A percentile compares a stretch with the other conserved stretches of the same genome.
These are phyloP conservation scores for Nitzschia putrida DNA, from an alignment of 108 stramenopile species.

Conservation along the genomic window DNA sequence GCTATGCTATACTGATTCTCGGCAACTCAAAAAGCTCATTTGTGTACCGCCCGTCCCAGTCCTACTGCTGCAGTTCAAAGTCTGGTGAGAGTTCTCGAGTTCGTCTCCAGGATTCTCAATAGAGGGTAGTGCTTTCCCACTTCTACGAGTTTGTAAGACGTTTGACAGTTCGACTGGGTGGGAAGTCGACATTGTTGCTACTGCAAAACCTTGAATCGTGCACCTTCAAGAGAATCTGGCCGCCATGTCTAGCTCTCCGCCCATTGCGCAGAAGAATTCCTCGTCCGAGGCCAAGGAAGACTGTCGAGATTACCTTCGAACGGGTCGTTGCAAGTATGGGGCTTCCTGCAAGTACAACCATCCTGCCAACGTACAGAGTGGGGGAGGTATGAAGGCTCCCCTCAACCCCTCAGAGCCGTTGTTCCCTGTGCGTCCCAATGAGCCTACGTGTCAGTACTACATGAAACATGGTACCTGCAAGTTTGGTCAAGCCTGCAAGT, in stretches of 20 bases:
- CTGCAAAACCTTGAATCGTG: background rate
- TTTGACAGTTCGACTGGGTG: background rate
- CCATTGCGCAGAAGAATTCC: conserved; percentile 5
- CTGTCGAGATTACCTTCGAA: conserved; percentile 87
- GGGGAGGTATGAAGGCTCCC: conserved; percentile 78
- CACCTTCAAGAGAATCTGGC: background rate
- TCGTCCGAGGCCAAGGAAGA: conserved; percentile 46
- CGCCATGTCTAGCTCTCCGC: conserved; percentile 22
- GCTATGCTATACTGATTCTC: background rate
- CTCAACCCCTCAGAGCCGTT: conserved; percentile 75
- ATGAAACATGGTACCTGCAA: conserved; percentile 93
- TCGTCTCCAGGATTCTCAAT: background rate
- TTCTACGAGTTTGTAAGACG: background rate
- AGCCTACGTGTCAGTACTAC: conserved; percentile 88
- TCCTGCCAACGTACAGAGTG: conserved; percentile 83
- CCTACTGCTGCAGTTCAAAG: too few relatives aligned
- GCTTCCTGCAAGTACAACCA: conserved; percentile 91
- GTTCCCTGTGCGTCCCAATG: conserved; percentile 83
- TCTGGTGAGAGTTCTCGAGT: too few relatives aligned
- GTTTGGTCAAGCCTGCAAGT: conserved; percentile 91
- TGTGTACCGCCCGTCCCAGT: too few relatives aligned
- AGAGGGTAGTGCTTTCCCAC: background rate
- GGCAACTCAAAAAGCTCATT: too few relatives aligned
- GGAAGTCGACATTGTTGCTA: background rate
- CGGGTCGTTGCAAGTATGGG: conserved; percentile 91